Conservation (phyloP, 345 rosid species). For the Gossypium turneri region DNA sequence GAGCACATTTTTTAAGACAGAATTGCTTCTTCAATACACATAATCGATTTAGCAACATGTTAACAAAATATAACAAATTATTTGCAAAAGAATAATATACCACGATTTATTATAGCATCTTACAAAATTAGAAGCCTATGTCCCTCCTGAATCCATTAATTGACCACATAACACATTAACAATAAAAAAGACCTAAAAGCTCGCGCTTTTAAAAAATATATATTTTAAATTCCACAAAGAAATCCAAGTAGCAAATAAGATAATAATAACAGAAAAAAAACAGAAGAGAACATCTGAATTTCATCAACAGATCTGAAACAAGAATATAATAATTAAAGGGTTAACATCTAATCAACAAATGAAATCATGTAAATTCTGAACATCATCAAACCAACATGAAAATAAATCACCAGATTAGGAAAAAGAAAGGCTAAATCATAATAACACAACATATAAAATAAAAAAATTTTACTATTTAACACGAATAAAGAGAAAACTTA, state of each 20-base stretch:
- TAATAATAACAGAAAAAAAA: not conserved
- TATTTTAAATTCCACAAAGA: not conserved
- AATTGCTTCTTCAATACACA: not conserved
- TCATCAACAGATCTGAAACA: not conserved
- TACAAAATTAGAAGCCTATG: not conserved
- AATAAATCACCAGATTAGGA: not conserved
- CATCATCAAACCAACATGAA: not conserved
- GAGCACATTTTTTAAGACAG: not conserved
- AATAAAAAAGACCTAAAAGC: not conserved
- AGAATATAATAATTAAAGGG: not conserved
- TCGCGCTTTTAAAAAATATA: not conserved
- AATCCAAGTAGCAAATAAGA: not conserved
- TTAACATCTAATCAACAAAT: not conserved
- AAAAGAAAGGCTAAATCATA: not conserved
- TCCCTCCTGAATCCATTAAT: not conserved
- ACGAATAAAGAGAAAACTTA: slow-evolving; percentile 23
- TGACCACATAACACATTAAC: not conserved
- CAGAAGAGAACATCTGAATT: not conserved
- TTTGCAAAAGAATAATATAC: not conserved
- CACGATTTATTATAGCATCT: not conserved
- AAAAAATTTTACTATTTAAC: not conserved
- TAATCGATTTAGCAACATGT: not conserved
- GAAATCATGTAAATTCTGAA: not conserved
- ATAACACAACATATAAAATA: not conserved
- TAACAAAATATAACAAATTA: not conserved